Base-by-base conservation (phyloP, 1,284 basidiomycete genomes). In the Sphagnurus paluster region DNA sequence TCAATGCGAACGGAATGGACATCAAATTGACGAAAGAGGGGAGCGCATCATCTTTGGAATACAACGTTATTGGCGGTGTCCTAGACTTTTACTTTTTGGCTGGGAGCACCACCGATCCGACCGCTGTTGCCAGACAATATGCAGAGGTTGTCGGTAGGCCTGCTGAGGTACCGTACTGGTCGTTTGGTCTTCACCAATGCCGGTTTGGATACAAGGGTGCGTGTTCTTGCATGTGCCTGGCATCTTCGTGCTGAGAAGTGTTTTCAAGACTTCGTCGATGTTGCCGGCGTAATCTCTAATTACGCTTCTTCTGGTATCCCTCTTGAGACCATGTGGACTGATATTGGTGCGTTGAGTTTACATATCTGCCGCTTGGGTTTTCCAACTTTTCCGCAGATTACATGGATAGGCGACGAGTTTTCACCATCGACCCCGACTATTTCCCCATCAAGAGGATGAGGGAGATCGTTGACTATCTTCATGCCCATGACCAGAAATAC, bases 21-120 rank as follows among this genome's bases (percentile, higher is more conserved):
- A 70, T 88, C 68, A 84, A 86, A 57, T 67, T 87, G 45, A 74
- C 72, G 8, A 72, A 76, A 23, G 65, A 66, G 3, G 57, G 58
- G 5, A 64, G 58, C 21, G 20, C 23, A 6, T 69, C 71, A 3
- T 67, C 76, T 5, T 60, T 89, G 44, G 84, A 89, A 63, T 89
- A 87, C 61, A 84, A 86, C 54, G 72, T 77, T 20, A 81, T 88
- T 52, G 86, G 86, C 3, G 85, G 85, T 8, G 70, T 87, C 0
- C 60, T 88, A 26, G 85, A 88, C 58, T 81, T 87, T 49, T 88
- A 89, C 70, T 89, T 90, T 66, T 68, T 89, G 28, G 77, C 83
- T 21, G 86, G 87, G 10, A 82, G 79, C 55, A 70, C 74, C 51
- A 77, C 68, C 1, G 76, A 83, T 53, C 86, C 87, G 0, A 70